Conservation (phyloP, 805 yeast species). For the Ogataea dorogensis region DNA sequence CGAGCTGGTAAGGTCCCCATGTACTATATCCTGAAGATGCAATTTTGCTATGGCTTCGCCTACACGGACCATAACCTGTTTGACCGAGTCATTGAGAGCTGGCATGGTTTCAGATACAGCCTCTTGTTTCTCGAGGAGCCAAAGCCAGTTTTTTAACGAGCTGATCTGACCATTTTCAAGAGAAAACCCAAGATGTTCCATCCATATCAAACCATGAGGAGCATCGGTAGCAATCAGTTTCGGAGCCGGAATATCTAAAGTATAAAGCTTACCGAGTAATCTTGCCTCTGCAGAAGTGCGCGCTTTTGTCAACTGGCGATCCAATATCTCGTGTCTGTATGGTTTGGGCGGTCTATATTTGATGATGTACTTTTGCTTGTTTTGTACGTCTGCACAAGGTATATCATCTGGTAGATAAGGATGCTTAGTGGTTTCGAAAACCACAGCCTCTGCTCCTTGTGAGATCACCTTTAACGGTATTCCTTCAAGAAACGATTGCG, state of each 20-base stretch:
- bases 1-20: slow-evolving; percentile 93
- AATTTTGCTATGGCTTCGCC: slow-evolving; percentile 68
- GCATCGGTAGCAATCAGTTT: slow-evolving; percentile 73
- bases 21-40: slow-evolving; percentile 77
- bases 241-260: slow-evolving; percentile 68
- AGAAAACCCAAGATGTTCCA: slow-evolving; percentile 69
- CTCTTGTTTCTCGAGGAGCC: slow-evolving; percentile 51
- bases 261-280: slow-evolving; percentile 55
- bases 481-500: slow-evolving; percentile 43
- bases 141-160: slow-evolving; percentile 69
- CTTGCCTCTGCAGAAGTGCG: slow-evolving; percentile 86
- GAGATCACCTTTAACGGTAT: slow-evolving; percentile 58
- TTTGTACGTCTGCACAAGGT: slow-evolving; percentile 27
- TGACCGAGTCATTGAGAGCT: slow-evolving; percentile 37
- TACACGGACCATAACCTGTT: slow-evolving; percentile 47
- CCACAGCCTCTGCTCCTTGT: slow-evolving; percentile 91
- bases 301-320: slow-evolving; percentile 68
- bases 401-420: slow-evolving; percentile 53
- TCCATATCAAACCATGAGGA: slow-evolving; percentile 78
- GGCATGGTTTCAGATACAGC: slow-evolving; percentile 19
- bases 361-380: slow-evolving; percentile 49
- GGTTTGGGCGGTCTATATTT: slow-evolving; percentile 87
- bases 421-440: slow-evolving; percentile 59
- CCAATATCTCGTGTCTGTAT: slow-evolving; percentile 86
- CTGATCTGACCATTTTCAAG: slow-evolving; percentile 53